These are phyloP conservation scores for Teratosphaeria nubilosa DNA, from an alignment of 2,329 filamentous ascomycete species.

Conservation along the genomic window DNA sequence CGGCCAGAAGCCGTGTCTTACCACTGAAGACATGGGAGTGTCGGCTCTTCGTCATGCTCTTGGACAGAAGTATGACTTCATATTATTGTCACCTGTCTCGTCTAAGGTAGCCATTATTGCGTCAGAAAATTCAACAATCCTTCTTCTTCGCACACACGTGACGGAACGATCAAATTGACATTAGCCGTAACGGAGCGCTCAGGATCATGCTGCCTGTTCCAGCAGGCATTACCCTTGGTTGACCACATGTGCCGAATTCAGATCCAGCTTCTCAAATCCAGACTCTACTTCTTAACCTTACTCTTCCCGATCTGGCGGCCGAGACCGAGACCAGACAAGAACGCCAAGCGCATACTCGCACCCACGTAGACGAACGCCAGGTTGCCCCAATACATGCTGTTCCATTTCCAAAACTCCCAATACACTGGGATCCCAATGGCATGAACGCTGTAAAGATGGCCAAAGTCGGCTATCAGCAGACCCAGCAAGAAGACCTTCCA, in stretches of 20 bases:
- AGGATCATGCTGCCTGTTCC: neutral
- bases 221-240: neutral
- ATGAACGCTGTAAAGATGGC: constrained; percentile 59
- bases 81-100: neutral
- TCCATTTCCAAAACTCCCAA: constrained; percentile 27
- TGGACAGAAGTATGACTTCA: neutral
- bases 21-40: neutral
- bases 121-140: neutral
- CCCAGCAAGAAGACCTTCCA: constrained; percentile 59
- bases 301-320: neutral
- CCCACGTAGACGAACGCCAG: constrained; percentile 28
- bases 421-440: constrained; percentile 46
- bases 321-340: constrained; percentile 25
- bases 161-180: neutral
- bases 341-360: constrained; percentile 22
- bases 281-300: neutral
- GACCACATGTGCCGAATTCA: neutral
- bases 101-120: neutral
- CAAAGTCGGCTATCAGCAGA: constrained; percentile 64
- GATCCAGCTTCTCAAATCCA: neutral
- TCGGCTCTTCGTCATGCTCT: neutral
- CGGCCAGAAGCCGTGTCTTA: neutral
- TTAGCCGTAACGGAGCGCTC: neutral
- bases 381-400: constrained; percentile 28
- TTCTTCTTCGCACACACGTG: neutral